phyloP scores from a whole-genome alignment of 2,329 filamentous ascomycete genomes.

The Cordyceps farinosa region DNA sequence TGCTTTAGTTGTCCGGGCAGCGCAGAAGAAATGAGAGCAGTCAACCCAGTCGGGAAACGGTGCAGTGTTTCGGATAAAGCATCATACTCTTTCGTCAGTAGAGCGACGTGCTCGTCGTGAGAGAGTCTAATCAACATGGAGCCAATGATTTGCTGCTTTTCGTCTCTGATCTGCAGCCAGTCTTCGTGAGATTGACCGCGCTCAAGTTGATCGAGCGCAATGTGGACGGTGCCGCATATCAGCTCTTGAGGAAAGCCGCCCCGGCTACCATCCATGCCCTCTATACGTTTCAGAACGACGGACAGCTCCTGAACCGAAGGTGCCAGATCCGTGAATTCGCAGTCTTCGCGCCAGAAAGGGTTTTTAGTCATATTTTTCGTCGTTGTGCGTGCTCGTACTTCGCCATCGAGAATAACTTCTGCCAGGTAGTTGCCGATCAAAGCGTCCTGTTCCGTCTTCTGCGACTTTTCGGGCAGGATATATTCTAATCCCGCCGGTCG shows the following conservation, averaged over 20 bases:
- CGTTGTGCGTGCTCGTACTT: constrained; percentile 71
- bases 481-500: constrained; percentile 26
- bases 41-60: constrained; percentile 77
- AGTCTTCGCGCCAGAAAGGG: constrained; percentile 80
- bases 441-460: constrained; percentile 37
- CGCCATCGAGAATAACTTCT: constrained; percentile 75
- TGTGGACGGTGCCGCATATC: constrained; percentile 70
- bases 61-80: constrained; percentile 79
- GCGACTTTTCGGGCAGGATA: constrained; percentile 22
- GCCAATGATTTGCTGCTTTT: constrained; percentile 70
- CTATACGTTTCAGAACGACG: constrained; percentile 66
- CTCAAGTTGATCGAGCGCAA: constrained; percentile 75
- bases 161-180: constrained; percentile 81
- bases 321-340: constrained; percentile 72
- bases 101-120: constrained; percentile 84
- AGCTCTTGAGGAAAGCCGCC: constrained; percentile 46
- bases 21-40: constrained; percentile 75
- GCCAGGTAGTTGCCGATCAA: constrained; percentile 68
- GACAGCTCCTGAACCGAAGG: constrained; percentile 65
- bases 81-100: constrained; percentile 82
- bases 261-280: constrained; percentile 26
- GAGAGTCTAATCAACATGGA: constrained; percentile 80
- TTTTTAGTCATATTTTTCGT: constrained; percentile 67
- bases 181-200: constrained; percentile 75
- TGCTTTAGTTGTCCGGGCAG: constrained; percentile 73